A percentile compares a stretch with the other conserved stretches of the same genome.
phyloP scores from a whole-genome alignment of 768 basidiomycete species.

The Auricularia sp. region DNA sequence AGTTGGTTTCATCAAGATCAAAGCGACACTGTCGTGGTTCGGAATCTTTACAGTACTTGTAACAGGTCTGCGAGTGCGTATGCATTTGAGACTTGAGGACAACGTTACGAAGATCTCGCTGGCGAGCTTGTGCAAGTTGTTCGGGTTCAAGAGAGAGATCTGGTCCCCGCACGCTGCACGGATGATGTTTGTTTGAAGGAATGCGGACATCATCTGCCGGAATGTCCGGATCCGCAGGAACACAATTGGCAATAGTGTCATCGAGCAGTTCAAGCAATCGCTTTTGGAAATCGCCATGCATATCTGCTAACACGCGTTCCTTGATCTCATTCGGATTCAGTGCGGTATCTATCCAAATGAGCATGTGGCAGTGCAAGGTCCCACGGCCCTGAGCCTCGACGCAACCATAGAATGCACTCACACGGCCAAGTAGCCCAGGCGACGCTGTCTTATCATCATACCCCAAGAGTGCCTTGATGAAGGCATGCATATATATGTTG shows the following conservation, averaged over 20 bases:
- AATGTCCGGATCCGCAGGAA: slow-evolving; percentile 13
- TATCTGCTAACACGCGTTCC: slow-evolving; percentile 2
- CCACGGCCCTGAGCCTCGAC: slow-evolving; percentile 32
- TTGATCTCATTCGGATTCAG: slow-evolving; percentile 23
- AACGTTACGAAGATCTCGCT: slow-evolving; percentile 18
- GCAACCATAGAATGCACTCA: slow-evolving; percentile 29
- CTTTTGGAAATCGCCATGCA: slow-evolving; percentile 13
- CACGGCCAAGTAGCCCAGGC: slow-evolving; percentile 24
- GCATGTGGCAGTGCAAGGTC: slow-evolving; percentile 31
- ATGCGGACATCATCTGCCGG: not conserved
- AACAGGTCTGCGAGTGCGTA: slow-evolving; percentile 26
- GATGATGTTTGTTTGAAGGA: slow-evolving; percentile 11
- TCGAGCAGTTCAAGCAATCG: slow-evolving; percentile 16
- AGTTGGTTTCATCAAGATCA: slow-evolving; percentile 14
- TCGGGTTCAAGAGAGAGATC: not conserved
- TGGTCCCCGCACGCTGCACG: slow-evolving; percentile 11
- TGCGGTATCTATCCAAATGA: slow-evolving; percentile 29
- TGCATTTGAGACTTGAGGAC: slow-evolving; percentile 23
- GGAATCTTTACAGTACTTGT: slow-evolving; percentile 24
- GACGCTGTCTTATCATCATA: slow-evolving; percentile 9
- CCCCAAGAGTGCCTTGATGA: slow-evolving; percentile 21
- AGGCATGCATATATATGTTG: slow-evolving; percentile 27
- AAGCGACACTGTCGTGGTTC: slow-evolving; percentile 22
- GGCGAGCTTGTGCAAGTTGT: not conserved
- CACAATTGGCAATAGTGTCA: slow-evolving; percentile 16